Base-by-base conservation (phyloP, 73 alveolate species). In the Tetrahymena borealis region DNA sequence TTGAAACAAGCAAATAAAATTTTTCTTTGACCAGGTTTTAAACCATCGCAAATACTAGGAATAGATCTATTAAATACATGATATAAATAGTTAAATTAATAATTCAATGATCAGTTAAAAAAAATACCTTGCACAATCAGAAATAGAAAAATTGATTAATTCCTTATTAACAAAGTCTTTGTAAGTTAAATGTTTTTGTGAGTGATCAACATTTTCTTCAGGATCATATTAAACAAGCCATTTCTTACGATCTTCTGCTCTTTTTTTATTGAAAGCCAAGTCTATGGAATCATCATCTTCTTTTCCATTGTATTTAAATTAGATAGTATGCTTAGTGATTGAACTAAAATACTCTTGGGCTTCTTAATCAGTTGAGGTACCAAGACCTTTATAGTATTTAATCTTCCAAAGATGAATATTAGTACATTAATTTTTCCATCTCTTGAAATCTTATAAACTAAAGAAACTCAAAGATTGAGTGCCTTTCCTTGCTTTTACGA, bases 341-440 rank as follows among this genome's bases (percentile, higher is more conserved):
- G 96, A 94, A 40, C 98, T 93, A 98, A 99, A 99, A 95, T 99
- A 99, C 91, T 99, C 99, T 93, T 99, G 98, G 60, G 99, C 99
- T 96, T 99, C 99, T 91, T 97, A 95, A 90, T 97, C 97, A 20
- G 99, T 97, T 38, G 99, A 99, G 31, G 99, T 99, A 78, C 99
- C 99, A 38, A 99, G 98, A 36, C 99, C 99, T 98, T 99, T 99
- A 98, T 99, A 99, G 96, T 99, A 99, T 94, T 99, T 99, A 91
- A 99, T 97, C 91, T 98, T 98, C 98, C 98, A 99, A 33, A 60
- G 10, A 60, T 60, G 85, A 97, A 97, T 79, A 94, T 97, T 20
- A 97, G 93, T 91, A 96, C 97, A 91, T 96, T 96, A 33, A 95
- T 96, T 93, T 97, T 96, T 91, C 85, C 85, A 60, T 60, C 85